Evolutionary conservation across 139 green algal species (phyloP).

Genomic region (Pleodorina starrii): DNA sequence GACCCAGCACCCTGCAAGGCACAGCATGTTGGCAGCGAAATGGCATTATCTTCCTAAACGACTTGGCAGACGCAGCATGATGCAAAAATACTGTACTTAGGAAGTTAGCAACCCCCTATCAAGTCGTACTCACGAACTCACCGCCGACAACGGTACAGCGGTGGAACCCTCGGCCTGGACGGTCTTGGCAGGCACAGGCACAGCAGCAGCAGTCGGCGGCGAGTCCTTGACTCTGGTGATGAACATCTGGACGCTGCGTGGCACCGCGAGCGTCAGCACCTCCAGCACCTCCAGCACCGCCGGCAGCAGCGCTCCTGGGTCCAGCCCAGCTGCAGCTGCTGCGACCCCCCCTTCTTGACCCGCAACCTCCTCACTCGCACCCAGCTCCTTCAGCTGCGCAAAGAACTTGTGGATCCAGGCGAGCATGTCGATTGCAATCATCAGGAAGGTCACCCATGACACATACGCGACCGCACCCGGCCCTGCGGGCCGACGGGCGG

Average conservation of each 20-base stretch:
- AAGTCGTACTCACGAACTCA: no score
- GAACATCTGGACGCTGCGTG: background rate
- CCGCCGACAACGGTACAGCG: no score
- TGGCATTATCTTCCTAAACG: no score
- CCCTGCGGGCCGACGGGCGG: background rate
- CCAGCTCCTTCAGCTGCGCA: background rate
- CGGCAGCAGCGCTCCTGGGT: background rate
- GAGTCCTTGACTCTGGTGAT: background rate
- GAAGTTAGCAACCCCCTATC: no score
- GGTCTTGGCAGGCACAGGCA: background rate
- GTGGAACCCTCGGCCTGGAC: no score
- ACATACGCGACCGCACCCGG: background rate
- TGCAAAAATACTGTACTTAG: no score
- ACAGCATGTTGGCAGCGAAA: no score
- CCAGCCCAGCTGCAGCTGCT: background rate
- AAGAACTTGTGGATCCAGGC: background rate
- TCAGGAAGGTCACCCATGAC: background rate
- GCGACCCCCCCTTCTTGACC: background rate
- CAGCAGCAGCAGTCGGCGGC: background rate
- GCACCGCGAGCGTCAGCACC: background rate
- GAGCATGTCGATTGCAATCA: background rate
- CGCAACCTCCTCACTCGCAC: background rate
- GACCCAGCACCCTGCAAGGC: no score
- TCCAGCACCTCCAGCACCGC: conserved; percentile 5
- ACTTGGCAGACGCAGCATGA: no score